Conservation (phyloP, 306 rosid genomes). For the Dryas octopetala region DNA sequence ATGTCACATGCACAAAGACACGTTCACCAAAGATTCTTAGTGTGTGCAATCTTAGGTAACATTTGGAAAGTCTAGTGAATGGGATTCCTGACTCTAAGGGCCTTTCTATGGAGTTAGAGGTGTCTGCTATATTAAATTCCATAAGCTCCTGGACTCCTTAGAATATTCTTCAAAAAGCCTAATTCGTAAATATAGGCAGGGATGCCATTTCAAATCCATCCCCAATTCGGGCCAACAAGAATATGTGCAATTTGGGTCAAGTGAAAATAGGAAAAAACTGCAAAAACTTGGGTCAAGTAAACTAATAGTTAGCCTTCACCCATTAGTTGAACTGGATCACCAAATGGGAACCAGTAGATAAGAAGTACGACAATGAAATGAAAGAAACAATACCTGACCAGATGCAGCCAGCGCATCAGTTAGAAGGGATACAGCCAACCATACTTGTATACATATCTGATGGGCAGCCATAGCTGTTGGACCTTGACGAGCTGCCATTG, state of each 20-base stretch:
- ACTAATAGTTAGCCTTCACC: background rate
- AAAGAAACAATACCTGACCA: conserved; percentile 62
- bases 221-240: background rate
- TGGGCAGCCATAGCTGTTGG: conserved; percentile 99
- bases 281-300: background rate
- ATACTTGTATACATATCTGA: conserved; percentile 96
- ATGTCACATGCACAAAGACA: background rate
- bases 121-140: background rate
- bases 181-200: background rate
- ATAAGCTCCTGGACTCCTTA: background rate
- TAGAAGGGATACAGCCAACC: conserved; percentile 97
- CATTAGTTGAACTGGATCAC: conserved; percentile 18
- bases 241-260: background rate
- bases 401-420: conserved; percentile 87
- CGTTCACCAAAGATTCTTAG: background rate
- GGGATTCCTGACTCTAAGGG: background rate
- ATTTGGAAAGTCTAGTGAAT: background rate
- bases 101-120: background rate
- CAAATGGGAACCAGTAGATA: conserved; percentile 9
- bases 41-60: background rate
- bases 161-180: background rate
- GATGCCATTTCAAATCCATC: background rate
- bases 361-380: conserved; percentile 9
- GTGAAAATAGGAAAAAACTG: background rate
- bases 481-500: conserved; percentile 97